These are phyloP conservation scores for Salix purpurea DNA, from an alignment of 345 rosid genomes.

Conservation along the genomic window DNA sequence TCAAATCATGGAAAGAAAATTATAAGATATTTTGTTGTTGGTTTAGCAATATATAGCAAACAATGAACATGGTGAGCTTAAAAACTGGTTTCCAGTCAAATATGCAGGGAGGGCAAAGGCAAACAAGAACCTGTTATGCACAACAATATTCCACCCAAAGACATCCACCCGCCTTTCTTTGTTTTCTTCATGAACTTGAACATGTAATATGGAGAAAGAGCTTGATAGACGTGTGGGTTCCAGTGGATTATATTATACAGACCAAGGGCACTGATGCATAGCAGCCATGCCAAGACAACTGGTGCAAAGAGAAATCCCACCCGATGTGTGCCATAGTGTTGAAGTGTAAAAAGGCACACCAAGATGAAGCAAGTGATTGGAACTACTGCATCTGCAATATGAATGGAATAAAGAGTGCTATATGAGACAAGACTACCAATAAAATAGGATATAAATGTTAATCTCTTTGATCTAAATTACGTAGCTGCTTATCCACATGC, in stretches of 20 bases:
- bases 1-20: not conserved
- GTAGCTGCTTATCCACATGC: not conserved
- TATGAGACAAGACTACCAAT: not conserved
- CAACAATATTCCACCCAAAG: conserved; percentile 89
- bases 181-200: conserved; percentile 95
- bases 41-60: not conserved
- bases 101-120: not conserved
- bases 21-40: not conserved
- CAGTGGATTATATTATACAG: conserved; percentile 78
- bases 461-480: not conserved
- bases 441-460: not conserved
- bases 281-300: conserved; percentile 68
- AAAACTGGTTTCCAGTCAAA: not conserved
- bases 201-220: conserved; percentile 96
- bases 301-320: conserved; percentile 94
- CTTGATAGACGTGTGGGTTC: conserved; percentile 83
- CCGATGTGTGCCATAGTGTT: conserved; percentile 94
- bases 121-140: conserved; percentile 78
- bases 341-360: conserved; percentile 93
- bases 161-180: conserved; percentile 93
- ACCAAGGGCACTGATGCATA: conserved; percentile 91
- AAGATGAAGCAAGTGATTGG: conserved; percentile 95
- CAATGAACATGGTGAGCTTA: not conserved
- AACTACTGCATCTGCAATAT: conserved; percentile 78
- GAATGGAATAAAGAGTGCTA: not conserved